Evolutionary conservation across 2,329 filamentous ascomycete genomes (phyloP).

Genomic region (Fusarium guadeloupense): DNA sequence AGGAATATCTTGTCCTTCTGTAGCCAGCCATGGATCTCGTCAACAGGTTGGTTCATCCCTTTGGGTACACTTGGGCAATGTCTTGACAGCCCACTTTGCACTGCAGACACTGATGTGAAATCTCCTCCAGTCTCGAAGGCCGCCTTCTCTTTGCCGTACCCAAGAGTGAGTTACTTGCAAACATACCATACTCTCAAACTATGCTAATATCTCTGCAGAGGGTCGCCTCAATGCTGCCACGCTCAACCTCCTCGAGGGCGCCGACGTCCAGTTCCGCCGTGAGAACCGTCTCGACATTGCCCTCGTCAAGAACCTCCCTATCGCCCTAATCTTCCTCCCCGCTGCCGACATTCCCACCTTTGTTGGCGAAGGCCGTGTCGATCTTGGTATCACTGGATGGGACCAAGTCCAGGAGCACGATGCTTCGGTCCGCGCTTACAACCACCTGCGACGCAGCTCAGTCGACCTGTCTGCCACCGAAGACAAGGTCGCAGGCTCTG

Average conservation of each 20-base stretch:
- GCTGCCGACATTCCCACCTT: slow-evolving; percentile 98
- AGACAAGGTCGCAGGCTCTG: slow-evolving; percentile 69
- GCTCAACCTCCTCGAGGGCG: slow-evolving; percentile 89
- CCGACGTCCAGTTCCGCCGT: slow-evolving; percentile 95
- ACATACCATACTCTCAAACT: slow-evolving; percentile 17
- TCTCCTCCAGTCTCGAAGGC: slow-evolving; percentile 77
- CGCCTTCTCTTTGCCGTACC: slow-evolving; percentile 96
- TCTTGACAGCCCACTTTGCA: neutral
- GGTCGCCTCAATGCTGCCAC: slow-evolving; percentile 89
- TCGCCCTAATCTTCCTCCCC: slow-evolving; percentile 95
- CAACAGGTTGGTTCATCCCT: slow-evolving; percentile 56
- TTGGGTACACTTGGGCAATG: neutral
- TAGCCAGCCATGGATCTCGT: slow-evolving; percentile 60
- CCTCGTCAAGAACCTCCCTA: slow-evolving; percentile 94
- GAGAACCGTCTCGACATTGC: slow-evolving; percentile 97
- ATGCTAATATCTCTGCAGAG: slow-evolving; percentile 64
- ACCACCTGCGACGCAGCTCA: slow-evolving; percentile 59
- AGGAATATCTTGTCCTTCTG: slow-evolving; percentile 7
- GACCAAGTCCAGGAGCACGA: slow-evolving; percentile 95
- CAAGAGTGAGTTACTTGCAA: slow-evolving; percentile 77
- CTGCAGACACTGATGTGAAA: slow-evolving; percentile 28
- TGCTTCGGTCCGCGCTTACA: slow-evolving; percentile 63
- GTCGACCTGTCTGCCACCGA: slow-evolving; percentile 39
- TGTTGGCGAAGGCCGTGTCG: slow-evolving; percentile 91
- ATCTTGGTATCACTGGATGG: slow-evolving; percentile 92